Percentiles rank a stretch among this genome's conserved stretches.
phyloP scores from a whole-genome alignment of 352 stramenopile genomes.

The Blastocystis sp. region DNA sequence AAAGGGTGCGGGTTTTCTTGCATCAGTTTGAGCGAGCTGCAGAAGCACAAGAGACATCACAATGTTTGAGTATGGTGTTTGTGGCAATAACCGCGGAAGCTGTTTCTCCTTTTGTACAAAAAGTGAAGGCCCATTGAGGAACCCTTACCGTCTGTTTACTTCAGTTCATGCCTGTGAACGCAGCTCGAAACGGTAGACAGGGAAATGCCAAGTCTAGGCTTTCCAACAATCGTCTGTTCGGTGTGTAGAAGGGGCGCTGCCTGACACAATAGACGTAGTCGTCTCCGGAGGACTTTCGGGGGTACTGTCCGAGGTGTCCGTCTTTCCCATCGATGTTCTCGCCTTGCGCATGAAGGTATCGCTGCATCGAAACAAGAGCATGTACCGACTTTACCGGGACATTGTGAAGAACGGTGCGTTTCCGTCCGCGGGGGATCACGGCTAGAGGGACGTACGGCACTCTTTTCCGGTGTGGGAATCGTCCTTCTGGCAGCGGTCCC shows the following conservation, averaged over 20 bases:
- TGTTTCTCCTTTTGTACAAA: neutral
- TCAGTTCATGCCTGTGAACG: conserved; percentile 45
- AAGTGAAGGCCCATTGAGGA: conserved; percentile 13
- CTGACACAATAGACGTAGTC: neutral
- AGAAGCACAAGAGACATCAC: conserved; percentile 63
- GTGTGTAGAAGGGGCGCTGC: neutral
- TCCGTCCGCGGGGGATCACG: neutral
- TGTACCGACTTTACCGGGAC: neutral
- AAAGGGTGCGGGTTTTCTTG: conserved; percentile 34
- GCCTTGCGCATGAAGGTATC: conserved; percentile 45
- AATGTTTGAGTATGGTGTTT: conserved; percentile 4
- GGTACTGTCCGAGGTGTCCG: conserved; percentile 17
- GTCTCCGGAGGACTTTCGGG: conserved; percentile 34
- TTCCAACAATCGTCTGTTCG: conserved; percentile 34
- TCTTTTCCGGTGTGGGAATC: conserved; percentile 45
- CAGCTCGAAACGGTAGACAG: neutral
- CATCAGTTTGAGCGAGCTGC: conserved; percentile 50
- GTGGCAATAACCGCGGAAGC: neutral
- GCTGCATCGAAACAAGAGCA: conserved; percentile 16
- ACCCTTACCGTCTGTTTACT: neutral
- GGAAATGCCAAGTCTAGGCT: conserved; percentile 1
- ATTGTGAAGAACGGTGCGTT: conserved; percentile 13
- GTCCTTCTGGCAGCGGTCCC: conserved; percentile 29
- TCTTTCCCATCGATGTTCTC: conserved; percentile 47
- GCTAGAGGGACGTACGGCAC: conserved; percentile 21